A percentile compares a stretch with the other conserved stretches of the same genome.
phyloP scores from a whole-genome alignment of 768 basidiomycete genomes.

The Omphalotus guepiniiformis region DNA sequence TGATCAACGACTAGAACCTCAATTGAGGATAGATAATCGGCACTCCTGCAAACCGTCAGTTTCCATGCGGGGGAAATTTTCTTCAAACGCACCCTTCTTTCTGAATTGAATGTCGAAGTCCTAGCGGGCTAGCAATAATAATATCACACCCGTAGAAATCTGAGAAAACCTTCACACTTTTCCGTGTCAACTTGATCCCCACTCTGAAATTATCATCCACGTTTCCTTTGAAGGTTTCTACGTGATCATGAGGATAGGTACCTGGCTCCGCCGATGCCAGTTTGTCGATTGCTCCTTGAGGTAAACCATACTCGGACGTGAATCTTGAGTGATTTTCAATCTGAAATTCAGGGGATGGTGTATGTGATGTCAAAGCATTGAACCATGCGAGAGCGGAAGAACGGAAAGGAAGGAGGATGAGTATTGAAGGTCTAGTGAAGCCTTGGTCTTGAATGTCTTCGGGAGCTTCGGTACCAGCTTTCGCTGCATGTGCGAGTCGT shows the following conservation, averaged over 20 bases:
- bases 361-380: constrained; percentile 70
- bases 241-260: constrained; percentile 82
- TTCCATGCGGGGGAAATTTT: not conserved
- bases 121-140: constrained; percentile 90
- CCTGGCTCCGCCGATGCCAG: constrained; percentile 68
- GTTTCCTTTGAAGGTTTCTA: constrained; percentile 95
- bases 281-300: constrained; percentile 76
- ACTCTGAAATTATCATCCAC: constrained; percentile 93
- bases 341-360: constrained; percentile 68
- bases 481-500: constrained; percentile 69
- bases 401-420: constrained; percentile 91
- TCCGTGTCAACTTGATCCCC: constrained; percentile 89
- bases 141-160: constrained; percentile 91
- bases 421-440: constrained; percentile 92
- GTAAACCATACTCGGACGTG: constrained; percentile 75
- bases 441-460: constrained; percentile 93
- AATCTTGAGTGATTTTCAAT: constrained; percentile 89
- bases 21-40: constrained; percentile 91
- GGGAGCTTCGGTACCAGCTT: constrained; percentile 51
- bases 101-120: constrained; percentile 86
- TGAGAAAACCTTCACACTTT: constrained; percentile 86
- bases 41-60: constrained; percentile 44
- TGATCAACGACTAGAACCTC: constrained; percentile 92
- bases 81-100: constrained; percentile 87
- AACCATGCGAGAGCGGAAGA: constrained; percentile 84